Evolutionary conservation across 1,284 basidiomycete species (phyloP), one percentile per base, ranked within the genome.

Genomic region (Austroboletus olivaceoglutinosus): DNA sequence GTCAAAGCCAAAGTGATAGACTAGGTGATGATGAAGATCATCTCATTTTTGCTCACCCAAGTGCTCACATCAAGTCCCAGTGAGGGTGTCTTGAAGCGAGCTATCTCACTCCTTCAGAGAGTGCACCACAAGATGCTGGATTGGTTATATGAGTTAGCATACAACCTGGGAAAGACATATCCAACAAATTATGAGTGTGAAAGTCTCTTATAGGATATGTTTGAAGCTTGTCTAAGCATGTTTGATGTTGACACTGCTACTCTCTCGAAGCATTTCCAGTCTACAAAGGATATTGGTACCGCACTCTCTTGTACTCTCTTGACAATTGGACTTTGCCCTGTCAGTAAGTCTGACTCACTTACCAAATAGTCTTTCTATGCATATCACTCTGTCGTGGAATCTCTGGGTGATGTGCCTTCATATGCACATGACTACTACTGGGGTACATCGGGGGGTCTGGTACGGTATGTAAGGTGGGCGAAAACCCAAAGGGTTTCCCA

Each of bases 1-100:
- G 55, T 75, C 3, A 48, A 62, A 38, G 61, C 44, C 5, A 75
- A 74, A 50, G 76, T 74, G 73, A 54, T 68, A 23, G 70, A 77
- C 45, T 60, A 53, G 0, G 55, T 63, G 23, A 65, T 70, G 0
- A 65, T 73, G 33, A 53, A 58, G 19, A 72, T 61, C 0, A 62
- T 75, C 12, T 61, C 71, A 31, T 50, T 64, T 22, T 52, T 78
- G 5, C 53, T 54, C 1, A 53, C 47, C 45, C 70, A 73, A 12
- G 44, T 77, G 16, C 58, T 75, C 15, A 57, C 69, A 2, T 66
- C 67, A 2, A 48, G 59, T 8, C 45, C 9, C 0, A 40, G 55
- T 34, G 15, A 54, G 7, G 21, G 41, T 5, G 36, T 62, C 12
- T 47, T 27, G 0, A 9, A 50, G 3, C 13, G 19, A 8, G 58